phyloP scores from a whole-genome alignment of 495 filamentous ascomycete species.

The Chaetomium fimeti region DNA sequence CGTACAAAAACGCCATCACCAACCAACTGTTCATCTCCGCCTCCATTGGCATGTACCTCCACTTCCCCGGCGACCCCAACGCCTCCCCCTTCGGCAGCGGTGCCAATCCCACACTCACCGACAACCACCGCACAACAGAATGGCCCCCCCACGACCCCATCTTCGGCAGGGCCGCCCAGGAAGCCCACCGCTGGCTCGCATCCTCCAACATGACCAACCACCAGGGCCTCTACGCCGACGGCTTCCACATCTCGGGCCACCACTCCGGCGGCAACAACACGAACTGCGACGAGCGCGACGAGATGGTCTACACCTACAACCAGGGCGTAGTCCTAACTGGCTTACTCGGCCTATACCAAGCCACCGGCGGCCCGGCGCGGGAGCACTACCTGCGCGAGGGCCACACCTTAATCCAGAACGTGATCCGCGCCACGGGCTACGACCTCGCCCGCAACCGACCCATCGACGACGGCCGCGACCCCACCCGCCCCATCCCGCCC shows the following conservation, averaged over 20 bases:
- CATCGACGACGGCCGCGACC: slow-evolving; percentile 27
- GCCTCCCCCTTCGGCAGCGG: slow-evolving; percentile 59
- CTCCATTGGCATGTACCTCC: slow-evolving; percentile 84
- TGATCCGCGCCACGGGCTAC: slow-evolving; percentile 78
- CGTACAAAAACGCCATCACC: slow-evolving; percentile 97
- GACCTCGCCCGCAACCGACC: slow-evolving; percentile 39
- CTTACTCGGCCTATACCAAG: slow-evolving; percentile 72
- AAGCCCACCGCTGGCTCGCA: slow-evolving; percentile 80
- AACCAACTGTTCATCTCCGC: slow-evolving; percentile 88
- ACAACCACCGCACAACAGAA: slow-evolving; percentile 15
- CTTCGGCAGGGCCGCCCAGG: slow-evolving; percentile 67
- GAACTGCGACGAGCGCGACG: slow-evolving; percentile 70
- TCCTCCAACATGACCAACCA: slow-evolving; percentile 76
- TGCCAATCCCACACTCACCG: background rate
- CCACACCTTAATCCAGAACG: slow-evolving; percentile 67
- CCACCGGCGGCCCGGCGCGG: slow-evolving; percentile 56
- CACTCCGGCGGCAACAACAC: slow-evolving; percentile 50
- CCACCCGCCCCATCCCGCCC: slow-evolving; percentile 28
- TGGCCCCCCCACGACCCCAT: slow-evolving; percentile 57
- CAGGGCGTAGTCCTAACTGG: slow-evolving; percentile 92
- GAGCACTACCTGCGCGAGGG: slow-evolving; percentile 70
- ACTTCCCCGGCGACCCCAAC: slow-evolving; percentile 79
- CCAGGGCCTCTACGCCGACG: slow-evolving; percentile 80
- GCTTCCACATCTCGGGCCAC: slow-evolving; percentile 82
- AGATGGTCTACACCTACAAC: slow-evolving; percentile 95